Conservation (phyloP, 2,329 filamentous ascomycete genomes). For the Lachnum nothofagi region DNA sequence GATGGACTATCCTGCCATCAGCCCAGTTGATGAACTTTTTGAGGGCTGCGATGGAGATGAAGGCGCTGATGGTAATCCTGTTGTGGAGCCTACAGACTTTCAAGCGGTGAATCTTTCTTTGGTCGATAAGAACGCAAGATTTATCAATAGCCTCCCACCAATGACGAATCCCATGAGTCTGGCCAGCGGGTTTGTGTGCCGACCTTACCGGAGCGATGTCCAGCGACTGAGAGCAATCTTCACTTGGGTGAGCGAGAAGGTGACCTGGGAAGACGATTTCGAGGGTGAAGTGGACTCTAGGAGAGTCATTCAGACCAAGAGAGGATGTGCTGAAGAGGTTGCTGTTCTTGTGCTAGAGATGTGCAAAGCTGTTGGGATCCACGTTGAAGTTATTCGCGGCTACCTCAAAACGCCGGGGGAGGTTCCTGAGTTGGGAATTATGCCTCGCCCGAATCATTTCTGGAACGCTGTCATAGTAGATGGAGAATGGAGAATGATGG, state of each 20-base stretch:
- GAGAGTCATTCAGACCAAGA: conserved; percentile 75
- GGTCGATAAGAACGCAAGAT: conserved; percentile 93
- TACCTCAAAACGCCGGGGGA: conserved; percentile 91
- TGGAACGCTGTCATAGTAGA: conserved; percentile 95
- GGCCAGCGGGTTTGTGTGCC: conserved; percentile 86
- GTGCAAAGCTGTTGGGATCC: conserved; percentile 83
- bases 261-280: conserved; percentile 92
- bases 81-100: conserved; percentile 80
- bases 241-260: conserved; percentile 92
- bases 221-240: conserved; percentile 92
- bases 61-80: conserved; percentile 74
- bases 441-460: conserved; percentile 90
- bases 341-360: conserved; percentile 85
- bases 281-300: conserved; percentile 79
- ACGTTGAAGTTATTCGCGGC: conserved; percentile 80
- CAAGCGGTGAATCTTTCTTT: conserved; percentile 71
- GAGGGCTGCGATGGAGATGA: conserved; percentile 86
- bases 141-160: conserved; percentile 76
- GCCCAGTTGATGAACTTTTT: conserved; percentile 83
- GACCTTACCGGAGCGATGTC: conserved; percentile 89
- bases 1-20: conserved; percentile 83
- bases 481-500: conserved; percentile 93
- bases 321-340: conserved; percentile 84
- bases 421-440: conserved; percentile 68
- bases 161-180: conserved; percentile 76